Evolutionary conservation across 2,329 filamentous ascomycete genomes (phyloP).

Genomic region (Proliferodiscus dingleyae): DNA sequence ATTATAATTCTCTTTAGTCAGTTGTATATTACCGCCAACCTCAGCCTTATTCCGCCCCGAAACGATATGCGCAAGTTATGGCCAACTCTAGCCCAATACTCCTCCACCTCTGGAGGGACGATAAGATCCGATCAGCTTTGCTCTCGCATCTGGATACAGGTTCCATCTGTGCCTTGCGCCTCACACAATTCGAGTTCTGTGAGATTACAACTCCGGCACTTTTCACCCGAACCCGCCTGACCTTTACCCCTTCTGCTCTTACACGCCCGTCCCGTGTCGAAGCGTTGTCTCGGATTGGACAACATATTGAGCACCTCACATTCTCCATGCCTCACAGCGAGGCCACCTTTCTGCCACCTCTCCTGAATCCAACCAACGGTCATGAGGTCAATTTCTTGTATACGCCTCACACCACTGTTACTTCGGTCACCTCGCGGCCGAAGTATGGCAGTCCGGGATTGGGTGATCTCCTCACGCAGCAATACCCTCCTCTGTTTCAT

Average conservation of each 20-base stretch:
- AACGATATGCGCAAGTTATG: slow-evolving; percentile 33
- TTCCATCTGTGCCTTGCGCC: slow-evolving; percentile 53
- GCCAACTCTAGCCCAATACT: slow-evolving; percentile 27
- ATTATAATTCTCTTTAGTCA: too few relatives aligned
- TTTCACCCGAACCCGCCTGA: slow-evolving; percentile 64
- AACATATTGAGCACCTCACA: slow-evolving; percentile 70
- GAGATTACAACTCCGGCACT: slow-evolving; percentile 64
- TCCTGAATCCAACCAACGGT: slow-evolving; percentile 72
- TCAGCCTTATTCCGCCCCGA: slow-evolving; percentile 5
- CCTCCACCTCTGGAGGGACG: slow-evolving; percentile 30
- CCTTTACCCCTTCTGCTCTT: slow-evolving; percentile 70
- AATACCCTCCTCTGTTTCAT: slow-evolving; percentile 86
- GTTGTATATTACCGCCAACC: slow-evolving; percentile 1
- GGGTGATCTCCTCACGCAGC: slow-evolving; percentile 75
- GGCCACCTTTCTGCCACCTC: slow-evolving; percentile 79
- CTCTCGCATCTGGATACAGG: slow-evolving; percentile 27
- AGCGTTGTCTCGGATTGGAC: slow-evolving; percentile 72
- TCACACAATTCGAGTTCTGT: slow-evolving; percentile 65
- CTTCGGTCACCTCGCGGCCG: slow-evolving; percentile 55
- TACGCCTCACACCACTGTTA: slow-evolving; percentile 66
- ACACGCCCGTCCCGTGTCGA: slow-evolving; percentile 68
- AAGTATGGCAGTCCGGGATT: slow-evolving; percentile 78
- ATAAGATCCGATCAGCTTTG: slow-evolving; percentile 24
- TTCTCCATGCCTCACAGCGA: slow-evolving; percentile 72
- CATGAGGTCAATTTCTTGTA: slow-evolving; percentile 78